Conservation (phyloP, 345 rosid genomes). For the Boechera divaricarpa region DNA sequence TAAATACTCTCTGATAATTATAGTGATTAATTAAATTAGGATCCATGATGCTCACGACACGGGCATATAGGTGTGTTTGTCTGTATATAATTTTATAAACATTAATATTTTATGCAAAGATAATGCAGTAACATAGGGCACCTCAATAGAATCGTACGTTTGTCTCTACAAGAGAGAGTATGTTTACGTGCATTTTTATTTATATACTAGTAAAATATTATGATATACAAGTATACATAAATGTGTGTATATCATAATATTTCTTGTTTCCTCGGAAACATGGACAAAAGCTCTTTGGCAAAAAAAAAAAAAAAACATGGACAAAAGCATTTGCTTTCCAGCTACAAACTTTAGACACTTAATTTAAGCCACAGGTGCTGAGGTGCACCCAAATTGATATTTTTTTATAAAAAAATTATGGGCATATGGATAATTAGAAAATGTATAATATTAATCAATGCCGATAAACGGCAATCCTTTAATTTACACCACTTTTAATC, state of each 20-base stretch:
- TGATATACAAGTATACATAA: constrained; percentile 4
- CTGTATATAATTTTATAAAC: constrained; percentile 33
- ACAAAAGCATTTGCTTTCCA: constrained; percentile 48
- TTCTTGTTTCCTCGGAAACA: constrained; percentile 46
- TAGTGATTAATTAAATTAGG: constrained; percentile 29
- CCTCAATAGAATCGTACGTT: constrained; percentile 39
- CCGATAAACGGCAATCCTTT: neutral
- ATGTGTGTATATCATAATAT: constrained; percentile 33
- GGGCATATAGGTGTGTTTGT: constrained; percentile 42
- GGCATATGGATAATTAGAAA: constrained; percentile 26
- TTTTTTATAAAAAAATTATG: constrained; percentile 12
- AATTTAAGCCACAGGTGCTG: constrained; percentile 32
- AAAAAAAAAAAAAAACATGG: constrained; percentile 28
- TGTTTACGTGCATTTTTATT: constrained; percentile 30
- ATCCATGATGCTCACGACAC: constrained; percentile 47
- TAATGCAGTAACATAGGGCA: constrained; percentile 44
- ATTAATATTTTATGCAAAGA: constrained; percentile 24
- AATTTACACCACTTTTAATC: neutral
- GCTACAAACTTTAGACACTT: constrained; percentile 44
- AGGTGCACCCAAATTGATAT: constrained; percentile 11
- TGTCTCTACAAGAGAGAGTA: constrained; percentile 38
- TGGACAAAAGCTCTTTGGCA: constrained; percentile 35
- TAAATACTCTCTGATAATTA: neutral
- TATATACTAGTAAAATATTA: neutral
- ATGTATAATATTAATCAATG: constrained; percentile 10